These are phyloP conservation scores for Colletotrichum sp. DNA, from an alignment of 2,329 filamentous ascomycete species.

Conservation along the genomic window DNA sequence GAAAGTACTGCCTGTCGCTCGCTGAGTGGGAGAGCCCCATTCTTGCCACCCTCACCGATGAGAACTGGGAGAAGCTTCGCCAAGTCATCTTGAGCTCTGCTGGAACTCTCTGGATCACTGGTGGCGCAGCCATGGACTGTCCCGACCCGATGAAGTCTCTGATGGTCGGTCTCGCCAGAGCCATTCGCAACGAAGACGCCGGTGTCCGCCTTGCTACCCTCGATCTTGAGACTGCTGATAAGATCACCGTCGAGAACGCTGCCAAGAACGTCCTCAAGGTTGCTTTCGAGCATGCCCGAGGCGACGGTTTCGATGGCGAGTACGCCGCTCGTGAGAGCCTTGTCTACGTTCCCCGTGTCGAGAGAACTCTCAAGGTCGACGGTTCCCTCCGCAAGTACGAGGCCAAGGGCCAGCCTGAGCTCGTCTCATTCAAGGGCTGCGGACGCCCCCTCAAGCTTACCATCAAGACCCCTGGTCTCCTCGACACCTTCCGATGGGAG, in stretches of 20 bases:
- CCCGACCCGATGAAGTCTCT: constrained; percentile 8
- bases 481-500: constrained; percentile 30
- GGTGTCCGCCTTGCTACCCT: constrained; percentile 10
- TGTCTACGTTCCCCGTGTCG: constrained; percentile 9
- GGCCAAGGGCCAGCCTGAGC: constrained; percentile 11
- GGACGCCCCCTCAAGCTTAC: constrained; percentile 23
- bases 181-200: constrained; percentile 24
- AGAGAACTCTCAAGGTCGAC: not conserved
- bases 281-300: not conserved
- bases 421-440: constrained; percentile 2
- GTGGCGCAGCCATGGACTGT: constrained; percentile 16
- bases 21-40: constrained; percentile 6
- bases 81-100: constrained; percentile 2
- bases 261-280: constrained; percentile 1
- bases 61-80: constrained; percentile 4
- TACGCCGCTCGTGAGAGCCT: not conserved
- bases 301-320: constrained; percentile 1
- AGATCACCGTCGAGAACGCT: not conserved
- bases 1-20: constrained; percentile 7
- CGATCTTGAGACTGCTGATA: not conserved
- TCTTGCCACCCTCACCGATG: not conserved
- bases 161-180: constrained; percentile 18
- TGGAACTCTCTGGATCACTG: constrained; percentile 17
- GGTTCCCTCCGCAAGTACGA: not conserved
- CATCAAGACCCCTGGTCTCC: constrained; percentile 24